Evolutionary conservation across 1,284 basidiomycete genomes (phyloP), one percentile per base, ranked within the genome.

Genomic region (Malassezia nana): DNA sequence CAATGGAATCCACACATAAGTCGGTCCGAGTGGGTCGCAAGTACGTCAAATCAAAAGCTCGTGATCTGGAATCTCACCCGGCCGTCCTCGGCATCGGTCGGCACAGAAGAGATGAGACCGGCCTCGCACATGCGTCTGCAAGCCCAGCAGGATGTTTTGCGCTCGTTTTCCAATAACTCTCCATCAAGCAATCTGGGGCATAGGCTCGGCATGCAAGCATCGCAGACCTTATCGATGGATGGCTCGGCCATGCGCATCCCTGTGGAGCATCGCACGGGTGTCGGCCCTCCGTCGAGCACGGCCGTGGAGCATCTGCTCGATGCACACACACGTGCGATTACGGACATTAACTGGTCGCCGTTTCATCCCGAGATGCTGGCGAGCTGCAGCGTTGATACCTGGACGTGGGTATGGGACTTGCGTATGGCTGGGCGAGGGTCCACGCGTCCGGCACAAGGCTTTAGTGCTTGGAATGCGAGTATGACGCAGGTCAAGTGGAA

Each of bases 1-100:
- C 91, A 98, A 72, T 98, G 92, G 91, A 92, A 91, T 50, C 92
- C 92, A 1, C 91, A 96, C 70, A 82, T 82, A 0, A 78, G 80
- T 6, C 82, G 85, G 12, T 83, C 85, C 45, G 84, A 92, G 64
- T 89, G 91, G 67, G 89, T 98, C 48, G 86, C 92, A 18, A 92
- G 89, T 2, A 98, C 94, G 0, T 92, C 88, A 0, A 87, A 87
- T 44, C 89, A 95, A 74, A 94, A 95, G 74, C 81, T 95, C 78
- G 79, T 98, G 6, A 88, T 98, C 56, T 98, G 92, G 92, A 95
- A 98, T 69, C 79, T 98, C 1, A 78, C 81, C 33, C 52, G 71
- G 4, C 68, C 68, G 9, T 42, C 42, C 8, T 20, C 29, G 35
- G 51, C 53, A 5, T 22, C 40, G 25, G 22, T 45, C 13, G 32